These are phyloP conservation scores for Neurospora terricola DNA, from an alignment of 495 filamentous ascomycete species.

Conservation along the genomic window DNA sequence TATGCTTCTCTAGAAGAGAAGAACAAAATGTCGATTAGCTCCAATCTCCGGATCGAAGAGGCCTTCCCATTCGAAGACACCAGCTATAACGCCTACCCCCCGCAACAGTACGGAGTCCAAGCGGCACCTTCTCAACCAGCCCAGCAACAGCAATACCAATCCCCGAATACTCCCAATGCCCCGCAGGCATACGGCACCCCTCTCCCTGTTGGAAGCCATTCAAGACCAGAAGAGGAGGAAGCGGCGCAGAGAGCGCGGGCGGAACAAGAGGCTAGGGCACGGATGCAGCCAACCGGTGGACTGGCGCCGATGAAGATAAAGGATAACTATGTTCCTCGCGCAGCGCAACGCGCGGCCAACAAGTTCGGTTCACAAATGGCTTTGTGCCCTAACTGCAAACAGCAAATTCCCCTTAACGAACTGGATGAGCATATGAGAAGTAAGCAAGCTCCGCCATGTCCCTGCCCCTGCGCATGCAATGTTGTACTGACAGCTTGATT, in stretches of 20 bases:
- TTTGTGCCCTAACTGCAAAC: conserved; percentile 88
- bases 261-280: conserved; percentile 57
- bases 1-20: conserved; percentile 92
- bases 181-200: conserved; percentile 24
- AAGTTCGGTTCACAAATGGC: conserved; percentile 55
- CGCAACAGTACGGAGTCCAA: conserved; percentile 19
- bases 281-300: conserved; percentile 24
- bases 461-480: conserved; percentile 2
- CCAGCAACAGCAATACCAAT: conserved; percentile 23
- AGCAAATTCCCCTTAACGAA: conserved; percentile 76
- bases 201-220: conserved; percentile 16
- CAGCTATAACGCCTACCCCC: conserved; percentile 25
- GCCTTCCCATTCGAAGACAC: conserved; percentile 75
- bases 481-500: conserved; percentile 1
- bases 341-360: conserved; percentile 58
- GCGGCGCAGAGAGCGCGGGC: conserved; percentile 62
- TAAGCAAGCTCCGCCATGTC: conserved; percentile 22
- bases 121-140: conserved; percentile 18
- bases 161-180: conserved; percentile 24
- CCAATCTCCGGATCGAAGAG: conserved; percentile 83
- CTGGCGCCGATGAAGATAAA: conserved; percentile 84
- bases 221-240: conserved; percentile 45
- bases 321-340: conserved; percentile 82
- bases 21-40: conserved; percentile 72
- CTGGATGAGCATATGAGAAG: conserved; percentile 90